These are phyloP conservation scores for Scytalidium lignicola DNA, from an alignment of 2,329 filamentous ascomycete genomes.

Conservation along the genomic window DNA sequence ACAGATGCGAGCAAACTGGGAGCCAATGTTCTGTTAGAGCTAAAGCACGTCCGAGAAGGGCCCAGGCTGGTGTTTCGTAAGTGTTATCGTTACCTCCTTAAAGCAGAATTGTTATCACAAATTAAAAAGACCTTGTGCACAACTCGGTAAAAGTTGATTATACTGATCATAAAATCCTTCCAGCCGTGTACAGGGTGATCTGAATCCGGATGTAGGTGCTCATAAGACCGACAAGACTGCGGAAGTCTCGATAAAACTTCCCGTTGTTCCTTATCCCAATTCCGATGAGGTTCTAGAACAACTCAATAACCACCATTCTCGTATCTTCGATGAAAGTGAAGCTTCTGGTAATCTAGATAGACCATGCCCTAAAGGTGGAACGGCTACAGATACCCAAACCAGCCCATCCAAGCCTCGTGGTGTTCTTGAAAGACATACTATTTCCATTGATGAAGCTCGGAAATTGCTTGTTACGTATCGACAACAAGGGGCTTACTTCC, in stretches of 20 bases:
- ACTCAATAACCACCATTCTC: constrained; percentile 18
- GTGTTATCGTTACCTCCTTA: background rate
- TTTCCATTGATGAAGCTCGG: constrained; percentile 19
- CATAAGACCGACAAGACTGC: background rate
- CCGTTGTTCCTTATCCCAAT: constrained; percentile 14
- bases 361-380: background rate
- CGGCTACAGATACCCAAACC: background rate
- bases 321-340: constrained; percentile 16
- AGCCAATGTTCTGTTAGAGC: constrained; percentile 19
- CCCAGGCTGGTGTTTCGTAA: constrained; percentile 6
- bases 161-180: no score
- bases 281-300: constrained; percentile 12
- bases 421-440: constrained; percentile 15
- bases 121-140: no score
- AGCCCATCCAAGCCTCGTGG: background rate
- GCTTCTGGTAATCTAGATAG: background rate
- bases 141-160: no score
- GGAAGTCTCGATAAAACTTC: constrained; percentile 21
- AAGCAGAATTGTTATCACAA: background rate
- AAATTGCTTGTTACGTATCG: constrained; percentile 15
- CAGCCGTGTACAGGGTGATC: no score
- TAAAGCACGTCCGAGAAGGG: constrained; percentile 24
- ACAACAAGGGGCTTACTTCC: constrained; percentile 16
- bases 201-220: no score
- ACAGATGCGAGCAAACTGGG: constrained; percentile 20